These are phyloP conservation scores for Catunica adiposa DNA, from an alignment of 2,329 filamentous ascomycete species.

Conservation along the genomic window DNA sequence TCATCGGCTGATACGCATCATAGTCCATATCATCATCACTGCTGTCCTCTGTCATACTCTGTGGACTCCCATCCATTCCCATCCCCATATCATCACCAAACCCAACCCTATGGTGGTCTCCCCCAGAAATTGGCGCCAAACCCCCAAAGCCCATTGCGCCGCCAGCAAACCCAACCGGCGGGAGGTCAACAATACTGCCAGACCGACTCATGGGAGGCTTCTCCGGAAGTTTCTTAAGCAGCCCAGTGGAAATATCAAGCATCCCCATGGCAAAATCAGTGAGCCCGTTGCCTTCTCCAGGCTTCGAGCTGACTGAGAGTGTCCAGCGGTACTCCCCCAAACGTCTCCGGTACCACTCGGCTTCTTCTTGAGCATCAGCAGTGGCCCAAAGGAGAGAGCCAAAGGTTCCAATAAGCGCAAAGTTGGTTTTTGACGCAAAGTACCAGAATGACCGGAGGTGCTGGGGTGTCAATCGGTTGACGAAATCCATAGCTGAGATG, in stretches of 20 bases:
- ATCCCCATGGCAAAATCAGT: conserved; percentile 63
- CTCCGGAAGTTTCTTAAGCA: conserved; percentile 53
- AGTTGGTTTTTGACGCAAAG: conserved; percentile 75
- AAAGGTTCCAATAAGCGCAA: conserved; percentile 88
- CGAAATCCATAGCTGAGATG: conserved; percentile 94
- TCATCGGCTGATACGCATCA: conserved; percentile 15
- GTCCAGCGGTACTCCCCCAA: conserved; percentile 91
- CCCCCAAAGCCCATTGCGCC: conserved; percentile 1
- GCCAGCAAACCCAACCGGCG: conserved; percentile 13
- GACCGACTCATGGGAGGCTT: conserved; percentile 49
- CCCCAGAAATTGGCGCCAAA: conserved; percentile 14
- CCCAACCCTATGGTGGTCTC: conserved; percentile 20
- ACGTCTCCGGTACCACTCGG: conserved; percentile 76
- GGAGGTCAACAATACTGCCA: conserved; percentile 33
- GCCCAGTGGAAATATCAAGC: conserved; percentile 53
- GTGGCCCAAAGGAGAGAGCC: conserved; percentile 81
- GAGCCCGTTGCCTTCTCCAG: conserved; percentile 39
- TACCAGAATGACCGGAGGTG: conserved; percentile 91
- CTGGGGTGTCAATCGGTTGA: conserved; percentile 73
- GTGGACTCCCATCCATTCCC: conserved; percentile 29
- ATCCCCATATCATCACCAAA: conserved; percentile 1
- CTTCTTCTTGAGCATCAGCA: conserved; percentile 71
- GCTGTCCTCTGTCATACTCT: conserved; percentile 31
- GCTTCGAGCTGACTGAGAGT: conserved; percentile 66
- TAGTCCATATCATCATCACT: conserved; percentile 43